Evolutionary conservation across 768 basidiomycete species (phyloP).

Genomic region (Boletus rubescentipes): DNA sequence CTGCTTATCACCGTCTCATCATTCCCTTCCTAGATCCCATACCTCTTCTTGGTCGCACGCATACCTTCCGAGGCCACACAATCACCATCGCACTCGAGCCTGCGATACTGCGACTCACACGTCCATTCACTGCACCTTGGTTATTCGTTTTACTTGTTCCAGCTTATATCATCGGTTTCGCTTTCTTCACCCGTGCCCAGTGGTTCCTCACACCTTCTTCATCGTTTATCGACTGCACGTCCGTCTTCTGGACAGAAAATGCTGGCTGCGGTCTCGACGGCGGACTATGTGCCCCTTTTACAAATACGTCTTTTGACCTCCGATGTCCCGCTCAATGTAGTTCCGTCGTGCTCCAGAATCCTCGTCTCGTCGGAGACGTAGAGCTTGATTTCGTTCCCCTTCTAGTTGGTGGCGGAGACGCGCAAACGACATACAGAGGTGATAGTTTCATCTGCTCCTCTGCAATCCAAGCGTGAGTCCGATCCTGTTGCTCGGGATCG

Average conservation of each 20-base stretch:
- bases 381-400: constrained; percentile 69
- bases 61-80: constrained; percentile 36
- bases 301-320: constrained; percentile 62
- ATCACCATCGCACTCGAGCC: constrained; percentile 55
- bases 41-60: constrained; percentile 55
- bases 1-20: not conserved
- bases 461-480: constrained; percentile 72
- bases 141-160: constrained; percentile 53
- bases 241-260: constrained; percentile 67
- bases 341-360: constrained; percentile 65
- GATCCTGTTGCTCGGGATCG: not conserved
- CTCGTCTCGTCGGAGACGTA: constrained; percentile 66
- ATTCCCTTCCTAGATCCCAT: constrained; percentile 42
- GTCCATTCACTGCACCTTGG: constrained; percentile 50
- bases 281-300: constrained; percentile 59
- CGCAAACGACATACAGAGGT: constrained; percentile 68
- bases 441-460: constrained; percentile 86
- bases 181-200: constrained; percentile 71
- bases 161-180: constrained; percentile 68
- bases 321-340: constrained; percentile 78
- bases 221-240: constrained; percentile 65
- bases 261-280: constrained; percentile 78
- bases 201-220: constrained; percentile 67
- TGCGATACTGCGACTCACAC: constrained; percentile 48
- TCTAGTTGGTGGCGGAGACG: constrained; percentile 84